Evolutionary conservation across 352 stramenopile genomes (phyloP), one percentile per base, ranked within the genome.

Genomic region (Pythium dissotocum): DNA sequence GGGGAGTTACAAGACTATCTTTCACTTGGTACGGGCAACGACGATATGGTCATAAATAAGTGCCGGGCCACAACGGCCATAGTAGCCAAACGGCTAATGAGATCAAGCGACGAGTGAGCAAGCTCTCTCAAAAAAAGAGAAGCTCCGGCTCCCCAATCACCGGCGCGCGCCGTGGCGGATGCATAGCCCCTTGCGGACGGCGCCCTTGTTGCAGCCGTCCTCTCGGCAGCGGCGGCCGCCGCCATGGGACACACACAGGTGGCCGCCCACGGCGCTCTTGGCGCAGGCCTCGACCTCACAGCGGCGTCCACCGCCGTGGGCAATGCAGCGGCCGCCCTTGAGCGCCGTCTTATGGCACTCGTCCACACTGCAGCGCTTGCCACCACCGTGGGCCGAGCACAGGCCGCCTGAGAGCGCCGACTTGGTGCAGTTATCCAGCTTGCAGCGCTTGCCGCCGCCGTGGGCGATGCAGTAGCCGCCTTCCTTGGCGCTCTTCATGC

Each of bases 351-450:
- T 91, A 60, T 69, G 71, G 75, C 83, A 91, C 32, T 65, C 85
- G 2, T 92, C 82, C 13, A 94, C 82, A 0, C 83, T 93, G 61
- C 87, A 94, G 46, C 87, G 87, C 73, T 94, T 94, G 63, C 87
- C 87, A 54, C 87, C 87, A 54, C 87, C 87, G 58, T 94, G 87
- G 24, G 83, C 65, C 12, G 84, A 90, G 75, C 85, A 93, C 16
- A 88, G 70, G 0, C 85, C 83, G 14, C 83, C 85, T 6, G 80
- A 76, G 26, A 91, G 71, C 4, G 83, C 83, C 13, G 81, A 90
- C 70, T 90, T 91, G 75, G 68, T 74, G 56, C 84, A 92, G 6
- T 71, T 65, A 21, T 80, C 70, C 42, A 77, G 61, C 40, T 76
- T 74, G 64, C 82, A 90, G 26, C 79, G 82, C 58, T 87, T 86